Percentiles rank a stretch among this genome's conserved stretches.
Evolutionary conservation across 2,329 filamentous ascomycete genomes (phyloP).

Genomic region (Fusarium cicatricum): DNA sequence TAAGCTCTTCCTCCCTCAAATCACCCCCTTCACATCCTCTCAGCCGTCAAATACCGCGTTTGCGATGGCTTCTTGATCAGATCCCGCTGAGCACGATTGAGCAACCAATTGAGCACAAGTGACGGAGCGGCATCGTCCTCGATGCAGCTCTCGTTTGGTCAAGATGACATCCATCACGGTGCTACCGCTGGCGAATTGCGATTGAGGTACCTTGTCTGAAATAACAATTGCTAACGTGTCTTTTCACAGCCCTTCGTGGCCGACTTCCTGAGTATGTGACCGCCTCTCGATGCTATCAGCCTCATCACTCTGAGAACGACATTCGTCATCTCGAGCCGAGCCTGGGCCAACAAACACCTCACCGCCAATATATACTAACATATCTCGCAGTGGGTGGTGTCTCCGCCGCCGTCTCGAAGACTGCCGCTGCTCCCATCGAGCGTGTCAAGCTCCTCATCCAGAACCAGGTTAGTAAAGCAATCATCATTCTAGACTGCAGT

Average conservation of each 20-base stretch:
- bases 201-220: not conserved
- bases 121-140: not conserved
- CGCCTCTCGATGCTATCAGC: conserved; percentile 24
- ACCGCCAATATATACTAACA: conserved; percentile 27
- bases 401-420: conserved; percentile 99
- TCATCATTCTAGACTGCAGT: not conserved
- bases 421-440: conserved; percentile 99
- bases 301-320: conserved; percentile 15
- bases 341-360: conserved; percentile 6
- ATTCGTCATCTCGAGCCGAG: conserved; percentile 9
- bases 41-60: conserved; percentile 43
- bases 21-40: conserved; percentile 11
- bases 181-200: conserved; percentile 9
- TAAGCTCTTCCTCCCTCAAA: conserved; percentile 57
- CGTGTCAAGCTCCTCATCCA: conserved; percentile 99
- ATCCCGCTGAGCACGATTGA: conserved; percentile 4
- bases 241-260: conserved; percentile 83
- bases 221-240: conserved; percentile 34
- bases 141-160: not conserved
- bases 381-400: conserved; percentile 90
- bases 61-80: conserved; percentile 26
- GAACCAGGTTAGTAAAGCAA: conserved; percentile 84
- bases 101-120: conserved; percentile 27
- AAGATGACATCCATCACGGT: conserved; percentile 1
- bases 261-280: conserved; percentile 96